Evolutionary conservation across 2,329 filamentous ascomycete species (phyloP).

Genomic region (Knufia fluminis): DNA sequence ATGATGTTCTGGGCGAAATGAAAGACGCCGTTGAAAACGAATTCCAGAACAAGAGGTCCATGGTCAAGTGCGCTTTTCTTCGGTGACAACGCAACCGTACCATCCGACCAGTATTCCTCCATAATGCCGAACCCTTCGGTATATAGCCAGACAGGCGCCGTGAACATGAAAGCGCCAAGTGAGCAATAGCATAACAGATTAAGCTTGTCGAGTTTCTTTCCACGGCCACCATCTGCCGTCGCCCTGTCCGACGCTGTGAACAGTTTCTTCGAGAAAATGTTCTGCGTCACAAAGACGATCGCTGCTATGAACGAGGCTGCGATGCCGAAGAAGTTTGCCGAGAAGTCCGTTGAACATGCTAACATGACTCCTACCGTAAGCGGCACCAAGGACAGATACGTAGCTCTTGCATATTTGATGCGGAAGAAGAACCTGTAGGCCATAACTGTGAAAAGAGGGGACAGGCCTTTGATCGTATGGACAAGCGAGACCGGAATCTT

Average conservation of each 20-base stretch:
- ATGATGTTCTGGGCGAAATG: conserved; percentile 96
- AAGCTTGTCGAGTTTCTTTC: conserved; percentile 85
- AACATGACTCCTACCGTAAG: conserved; percentile 91
- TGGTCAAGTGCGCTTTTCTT: conserved; percentile 64
- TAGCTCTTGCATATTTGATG: conserved; percentile 76
- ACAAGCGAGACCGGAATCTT: conserved; percentile 95
- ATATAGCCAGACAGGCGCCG: conserved; percentile 86
- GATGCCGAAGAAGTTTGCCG: conserved; percentile 82
- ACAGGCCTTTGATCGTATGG: conserved; percentile 96
- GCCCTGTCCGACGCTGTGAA: conserved; percentile 89
- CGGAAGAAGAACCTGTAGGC: conserved; percentile 85
- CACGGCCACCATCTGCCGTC: conserved; percentile 62
- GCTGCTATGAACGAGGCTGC: conserved; percentile 82
- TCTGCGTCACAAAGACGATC: conserved; percentile 92
- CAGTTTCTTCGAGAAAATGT: conserved; percentile 95
- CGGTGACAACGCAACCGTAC: conserved; percentile 65
- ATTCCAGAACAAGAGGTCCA: conserved; percentile 61
- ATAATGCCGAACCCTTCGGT: conserved; percentile 73
- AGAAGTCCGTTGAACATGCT: conserved; percentile 86
- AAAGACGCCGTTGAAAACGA: conserved; percentile 91
- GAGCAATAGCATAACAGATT: conserved; percentile 97
- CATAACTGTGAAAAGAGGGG: conserved; percentile 86
- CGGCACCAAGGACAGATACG: conserved; percentile 82
- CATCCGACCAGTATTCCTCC: conserved; percentile 69
- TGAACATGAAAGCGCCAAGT: conserved; percentile 79